Base-by-base conservation (phyloP, 1,284 basidiomycete species). In the Tranzscheliella williamsii region DNA sequence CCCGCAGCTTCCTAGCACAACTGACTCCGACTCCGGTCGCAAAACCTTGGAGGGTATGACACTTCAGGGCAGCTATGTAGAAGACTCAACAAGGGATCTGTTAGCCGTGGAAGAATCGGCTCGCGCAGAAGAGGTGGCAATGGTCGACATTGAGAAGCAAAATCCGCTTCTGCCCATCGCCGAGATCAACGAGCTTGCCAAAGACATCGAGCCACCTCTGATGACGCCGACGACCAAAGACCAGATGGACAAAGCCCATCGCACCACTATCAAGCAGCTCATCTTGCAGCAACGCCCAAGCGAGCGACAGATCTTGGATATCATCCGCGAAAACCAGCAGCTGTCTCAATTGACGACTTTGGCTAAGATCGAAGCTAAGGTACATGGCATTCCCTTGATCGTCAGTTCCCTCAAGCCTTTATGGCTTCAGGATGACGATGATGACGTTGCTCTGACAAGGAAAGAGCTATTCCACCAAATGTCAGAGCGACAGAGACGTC, bases 351-450 rank as follows among this genome's bases (percentile, higher is more conserved):
- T 24, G 18, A 67, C 57, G n/a, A 67, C 67, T 5, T 36, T 53
- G 31, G 46, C 49, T 24, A 39, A 55, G 8, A 45, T 71, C 20
- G 37, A 63, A 16, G 57, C 67, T 30, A 66, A 55, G 18, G 52
- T 70, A 17, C 40, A 64, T 18, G 68, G 67, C n/a, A 52, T 58
- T 15, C 61, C 64, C 4, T 42, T 56, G 36, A 37, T 44, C 16
- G 53, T 67, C 42, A 44, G 43, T 33, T 45, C 52, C 20, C 33
- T 34, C 6, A 41, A 65, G n/a, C 47, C 49, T 7, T 21, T 67
- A 21, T 67, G 61, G 65, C 38, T 61, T 9, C 55, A 61, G 11
- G 58, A 70, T 9, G 50, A 63, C 8, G 58, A 67, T 36, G 44
- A 50, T 13, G 27, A 48, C 16, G 26, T 42, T 5, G 42, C 65